phyloP scores from a whole-genome alignment of 495 filamentous ascomycete genomes.

The Viridothelium virens region DNA sequence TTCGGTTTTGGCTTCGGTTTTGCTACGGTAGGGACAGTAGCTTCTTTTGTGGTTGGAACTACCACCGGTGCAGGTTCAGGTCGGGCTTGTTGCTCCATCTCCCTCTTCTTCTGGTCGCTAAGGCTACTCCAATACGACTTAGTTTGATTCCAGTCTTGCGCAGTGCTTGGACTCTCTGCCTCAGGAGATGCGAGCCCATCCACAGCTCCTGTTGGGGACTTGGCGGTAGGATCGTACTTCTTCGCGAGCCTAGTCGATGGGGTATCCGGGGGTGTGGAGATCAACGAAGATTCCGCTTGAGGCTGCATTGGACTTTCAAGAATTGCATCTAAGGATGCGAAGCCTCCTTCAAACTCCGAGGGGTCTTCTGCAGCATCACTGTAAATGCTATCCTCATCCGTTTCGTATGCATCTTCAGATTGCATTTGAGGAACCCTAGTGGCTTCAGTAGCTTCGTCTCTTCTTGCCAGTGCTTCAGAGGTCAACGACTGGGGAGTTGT shows the following conservation, averaged over 20 bases:
- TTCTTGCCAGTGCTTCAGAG: neutral
- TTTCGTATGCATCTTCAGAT: neutral
- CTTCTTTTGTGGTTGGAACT: conserved; percentile 38
- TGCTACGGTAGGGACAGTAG: conserved; percentile 21
- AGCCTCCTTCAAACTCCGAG: conserved; percentile 61
- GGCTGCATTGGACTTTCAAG: conserved; percentile 50
- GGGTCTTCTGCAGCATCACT: conserved; percentile 82
- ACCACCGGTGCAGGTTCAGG: conserved; percentile 33
- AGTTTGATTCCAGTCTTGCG: conserved; percentile 52
- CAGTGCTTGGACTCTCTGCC: conserved; percentile 8
- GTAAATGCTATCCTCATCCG: conserved; percentile 61
- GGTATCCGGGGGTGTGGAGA: conserved; percentile 23
- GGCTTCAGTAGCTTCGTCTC: neutral
- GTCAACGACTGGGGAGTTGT: neutral
- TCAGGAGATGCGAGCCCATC: neutral
- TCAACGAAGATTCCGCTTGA: conserved; percentile 10
- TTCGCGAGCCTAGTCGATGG: conserved; percentile 15
- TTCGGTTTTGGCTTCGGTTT: conserved; percentile 33
- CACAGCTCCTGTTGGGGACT: neutral
- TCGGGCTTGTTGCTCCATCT: conserved; percentile 48
- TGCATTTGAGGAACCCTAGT: neutral
- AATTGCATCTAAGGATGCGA: conserved; percentile 77
- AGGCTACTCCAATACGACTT: conserved; percentile 59
- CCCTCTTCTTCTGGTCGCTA: conserved; percentile 48
- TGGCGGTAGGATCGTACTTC: conserved; percentile 6